Evolutionary conservation across 108 stramenopile genomes (phyloP).

Genomic region (Nitzschia sp.): DNA sequence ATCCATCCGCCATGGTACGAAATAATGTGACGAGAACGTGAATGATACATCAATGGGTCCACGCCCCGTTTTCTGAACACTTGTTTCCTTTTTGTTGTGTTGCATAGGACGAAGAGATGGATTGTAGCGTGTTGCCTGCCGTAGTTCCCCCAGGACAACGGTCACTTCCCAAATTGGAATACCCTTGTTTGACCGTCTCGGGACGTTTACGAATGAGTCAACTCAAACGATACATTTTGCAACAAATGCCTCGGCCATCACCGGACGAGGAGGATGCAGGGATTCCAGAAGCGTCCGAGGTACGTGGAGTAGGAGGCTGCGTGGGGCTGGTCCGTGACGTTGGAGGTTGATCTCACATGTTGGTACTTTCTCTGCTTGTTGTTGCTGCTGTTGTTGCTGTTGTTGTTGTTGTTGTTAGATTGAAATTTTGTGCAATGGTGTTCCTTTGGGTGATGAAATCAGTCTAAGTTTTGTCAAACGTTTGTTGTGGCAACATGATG

Average conservation of each 20-base stretch:
- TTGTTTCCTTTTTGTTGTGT: neutral
- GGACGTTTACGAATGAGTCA: constrained; percentile 11
- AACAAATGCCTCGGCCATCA: neutral
- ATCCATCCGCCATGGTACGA: no score
- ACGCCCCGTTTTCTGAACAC: neutral
- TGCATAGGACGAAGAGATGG: neutral
- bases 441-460: constrained; percentile 51
- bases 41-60: no score
- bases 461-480: constrained; percentile 54
- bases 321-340: no score
- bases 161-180: neutral
- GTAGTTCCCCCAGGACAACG: neutral
- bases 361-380: neutral
- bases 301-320: no score
- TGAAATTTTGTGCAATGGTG: constrained; percentile 50
- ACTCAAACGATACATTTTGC: constrained; percentile 15
- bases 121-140: neutral
- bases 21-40: no score
- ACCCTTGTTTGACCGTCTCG: constrained; percentile 1
- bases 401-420: constrained; percentile 21
- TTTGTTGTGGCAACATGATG: constrained; percentile 34
- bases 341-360: no score
- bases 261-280: neutral
- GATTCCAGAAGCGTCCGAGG: no score
- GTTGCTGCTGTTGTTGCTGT: neutral